A percentile compares a stretch with the other conserved stretches of the same genome.
phyloP scores from a whole-genome alignment of 805 yeast genomes.

The Yarrowia bubula region DNA sequence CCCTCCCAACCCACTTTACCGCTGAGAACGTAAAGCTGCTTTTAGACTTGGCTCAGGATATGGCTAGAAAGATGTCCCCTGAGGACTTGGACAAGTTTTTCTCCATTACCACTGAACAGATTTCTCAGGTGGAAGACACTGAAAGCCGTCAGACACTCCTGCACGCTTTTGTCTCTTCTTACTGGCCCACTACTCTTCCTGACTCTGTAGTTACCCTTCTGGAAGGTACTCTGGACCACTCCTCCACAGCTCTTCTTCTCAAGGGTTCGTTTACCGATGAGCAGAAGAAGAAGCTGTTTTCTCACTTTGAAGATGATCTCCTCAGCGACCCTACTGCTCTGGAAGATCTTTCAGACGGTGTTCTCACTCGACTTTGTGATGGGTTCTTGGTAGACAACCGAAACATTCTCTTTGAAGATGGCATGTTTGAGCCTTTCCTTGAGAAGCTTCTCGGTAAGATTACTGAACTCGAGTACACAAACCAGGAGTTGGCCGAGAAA shows the following conservation, averaged over 20 bases:
- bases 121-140: conserved; percentile 3
- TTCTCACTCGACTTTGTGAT: conserved; percentile 11
- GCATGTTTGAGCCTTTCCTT: conserved; percentile 15
- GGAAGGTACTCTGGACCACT: conserved; percentile 3
- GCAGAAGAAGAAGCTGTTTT: conserved; percentile 2
- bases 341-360: conserved; percentile 11
- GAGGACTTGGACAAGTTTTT: background rate
- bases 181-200: conserved; percentile 19
- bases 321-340: conserved; percentile 1
- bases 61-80: background rate
- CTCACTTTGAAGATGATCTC: conserved; percentile 9
- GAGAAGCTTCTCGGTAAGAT: background rate
- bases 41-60: conserved; percentile 4
- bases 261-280: conserved; percentile 10
- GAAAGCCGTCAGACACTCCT: conserved; percentile 10
- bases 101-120: background rate
- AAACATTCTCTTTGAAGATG: conserved; percentile 10
- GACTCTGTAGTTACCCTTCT: conserved; percentile 10
- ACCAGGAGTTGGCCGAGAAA: background rate
- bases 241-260: background rate
- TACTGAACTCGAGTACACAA: conserved; percentile 10
- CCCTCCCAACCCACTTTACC: background rate
- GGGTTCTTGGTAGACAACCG: conserved; percentile 14
- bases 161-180: conserved; percentile 13
- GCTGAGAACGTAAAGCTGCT: background rate